Evolutionary conservation across 2,329 filamentous ascomycete genomes (phyloP).

Genomic region (Fusarium luffae): DNA sequence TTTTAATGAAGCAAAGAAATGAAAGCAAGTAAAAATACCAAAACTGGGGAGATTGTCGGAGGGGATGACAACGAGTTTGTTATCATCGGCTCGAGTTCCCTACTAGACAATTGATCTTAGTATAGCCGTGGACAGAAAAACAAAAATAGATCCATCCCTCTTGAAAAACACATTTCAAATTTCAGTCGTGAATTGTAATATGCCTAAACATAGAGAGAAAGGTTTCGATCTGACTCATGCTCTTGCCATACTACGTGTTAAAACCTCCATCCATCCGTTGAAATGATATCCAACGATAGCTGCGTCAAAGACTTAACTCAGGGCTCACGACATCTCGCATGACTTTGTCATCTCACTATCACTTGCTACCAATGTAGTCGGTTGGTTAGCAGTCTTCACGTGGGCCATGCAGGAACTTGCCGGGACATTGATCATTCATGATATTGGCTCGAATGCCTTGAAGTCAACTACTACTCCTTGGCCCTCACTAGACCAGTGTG

Average conservation of each 20-base stretch:
- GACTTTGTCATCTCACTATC: background rate
- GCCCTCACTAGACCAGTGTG: background rate
- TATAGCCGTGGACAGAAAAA: conserved; percentile 42
- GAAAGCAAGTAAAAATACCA: conserved; percentile 42
- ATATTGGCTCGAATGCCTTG: background rate
- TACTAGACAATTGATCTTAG: conserved; percentile 40
- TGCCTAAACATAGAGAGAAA: background rate
- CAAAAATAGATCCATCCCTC: conserved; percentile 43
- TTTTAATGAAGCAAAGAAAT: conserved; percentile 43
- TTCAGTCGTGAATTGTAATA: background rate
- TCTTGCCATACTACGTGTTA: background rate
- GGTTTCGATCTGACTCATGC: background rate
- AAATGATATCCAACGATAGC: background rate
- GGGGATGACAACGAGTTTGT: conserved; percentile 40
- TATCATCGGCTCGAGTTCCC: conserved; percentile 36
- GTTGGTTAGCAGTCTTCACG: background rate
- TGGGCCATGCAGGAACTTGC: background rate
- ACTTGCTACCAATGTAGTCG: background rate
- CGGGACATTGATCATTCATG: conserved; percentile 2
- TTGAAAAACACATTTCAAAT: conserved; percentile 8
- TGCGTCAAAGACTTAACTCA: background rate
- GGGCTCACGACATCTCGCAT: background rate
- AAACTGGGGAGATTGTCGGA: conserved; percentile 41
- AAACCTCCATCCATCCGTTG: background rate
- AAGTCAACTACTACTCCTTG: background rate